phyloP scores from a whole-genome alignment of 2,329 filamentous ascomycete species.

The Diplodia mutila region DNA sequence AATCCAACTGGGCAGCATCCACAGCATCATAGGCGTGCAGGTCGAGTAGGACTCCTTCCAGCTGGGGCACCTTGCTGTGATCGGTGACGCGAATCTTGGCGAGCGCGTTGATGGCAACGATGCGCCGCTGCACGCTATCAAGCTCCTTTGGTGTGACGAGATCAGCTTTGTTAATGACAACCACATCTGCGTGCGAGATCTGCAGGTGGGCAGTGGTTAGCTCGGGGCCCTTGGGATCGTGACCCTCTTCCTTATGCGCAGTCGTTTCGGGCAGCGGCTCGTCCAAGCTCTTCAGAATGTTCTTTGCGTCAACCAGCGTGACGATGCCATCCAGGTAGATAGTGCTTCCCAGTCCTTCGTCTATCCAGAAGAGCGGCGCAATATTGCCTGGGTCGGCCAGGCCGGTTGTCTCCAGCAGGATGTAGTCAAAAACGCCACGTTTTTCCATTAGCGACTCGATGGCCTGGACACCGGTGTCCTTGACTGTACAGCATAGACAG shows the following conservation, averaged over 20 bases:
- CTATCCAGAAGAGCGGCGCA: conserved; percentile 95
- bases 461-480: conserved; percentile 90
- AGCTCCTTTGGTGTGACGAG: conserved; percentile 74
- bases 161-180: conserved; percentile 93
- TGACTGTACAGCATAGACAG: conserved; percentile 97
- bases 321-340: conserved; percentile 98
- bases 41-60: conserved; percentile 87
- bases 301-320: conserved; percentile 93
- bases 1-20: conserved; percentile 65
- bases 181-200: conserved; percentile 93
- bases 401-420: conserved; percentile 93
- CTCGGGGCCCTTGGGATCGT: conserved; percentile 62
- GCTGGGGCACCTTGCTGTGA: conserved; percentile 75
- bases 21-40: conserved; percentile 91
- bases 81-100: conserved; percentile 83
- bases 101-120: conserved; percentile 85
- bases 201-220: conserved; percentile 94
- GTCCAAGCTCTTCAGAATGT: conserved; percentile 80
- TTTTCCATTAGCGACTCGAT: conserved; percentile 96
- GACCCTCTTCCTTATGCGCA: conserved; percentile 53
- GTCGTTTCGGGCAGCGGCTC: conserved; percentile 57
- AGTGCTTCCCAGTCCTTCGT: conserved; percentile 90
- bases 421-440: conserved; percentile 94
- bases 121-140: conserved; percentile 67
- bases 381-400: conserved; percentile 95